phyloP scores from a whole-genome alignment of 2,329 filamentous ascomycete genomes.

The Phyllosticta paracitricarpa region DNA sequence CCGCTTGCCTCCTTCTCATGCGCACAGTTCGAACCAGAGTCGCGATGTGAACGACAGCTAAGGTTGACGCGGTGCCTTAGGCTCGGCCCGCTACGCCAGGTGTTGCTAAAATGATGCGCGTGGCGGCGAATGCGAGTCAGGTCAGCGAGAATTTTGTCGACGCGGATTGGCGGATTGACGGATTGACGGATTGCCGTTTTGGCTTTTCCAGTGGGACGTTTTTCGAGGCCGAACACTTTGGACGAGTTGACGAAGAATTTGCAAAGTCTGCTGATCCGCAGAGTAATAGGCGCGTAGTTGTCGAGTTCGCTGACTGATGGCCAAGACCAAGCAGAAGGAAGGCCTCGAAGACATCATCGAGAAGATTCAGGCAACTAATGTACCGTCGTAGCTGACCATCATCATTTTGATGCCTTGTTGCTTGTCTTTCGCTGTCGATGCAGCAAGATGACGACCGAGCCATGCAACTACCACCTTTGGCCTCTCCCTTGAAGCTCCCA shows the following conservation, averaged over 20 bases:
- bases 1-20: neutral
- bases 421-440: neutral
- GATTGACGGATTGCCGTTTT: too few relatives aligned
- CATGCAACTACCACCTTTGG: too few relatives aligned
- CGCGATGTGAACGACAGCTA: neutral
- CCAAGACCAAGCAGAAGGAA: neutral
- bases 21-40: neutral
- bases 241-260: neutral
- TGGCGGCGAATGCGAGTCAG: neutral
- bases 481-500: too few relatives aligned
- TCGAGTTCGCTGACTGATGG: neutral
- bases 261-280: neutral
- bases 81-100: neutral
- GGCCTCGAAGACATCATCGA: neutral
- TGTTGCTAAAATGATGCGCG: neutral
- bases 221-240: neutral
- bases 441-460: too few relatives aligned
- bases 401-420: neutral
- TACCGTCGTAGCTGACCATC: neutral
- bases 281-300: neutral
- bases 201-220: neutral
- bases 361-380: neutral
- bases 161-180: neutral
- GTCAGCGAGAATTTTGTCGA: neutral
- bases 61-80: neutral